Evolutionary conservation across 2,329 filamentous ascomycete species (phyloP).

Genomic region (Raffaelea arxii): DNA sequence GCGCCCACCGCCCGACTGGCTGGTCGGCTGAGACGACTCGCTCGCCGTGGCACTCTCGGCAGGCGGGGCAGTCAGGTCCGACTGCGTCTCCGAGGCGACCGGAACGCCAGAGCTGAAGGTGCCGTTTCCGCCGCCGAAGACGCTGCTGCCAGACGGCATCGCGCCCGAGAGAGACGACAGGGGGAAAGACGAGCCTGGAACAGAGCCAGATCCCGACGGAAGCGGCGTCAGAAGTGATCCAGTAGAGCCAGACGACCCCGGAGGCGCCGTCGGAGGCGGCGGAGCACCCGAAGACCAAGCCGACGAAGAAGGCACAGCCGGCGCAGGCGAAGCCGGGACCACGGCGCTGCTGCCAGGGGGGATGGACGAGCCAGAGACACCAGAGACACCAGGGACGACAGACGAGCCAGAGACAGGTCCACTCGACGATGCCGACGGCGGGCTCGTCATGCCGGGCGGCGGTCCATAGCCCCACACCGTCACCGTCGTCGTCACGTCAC

Average conservation of each 20-base stretch:
- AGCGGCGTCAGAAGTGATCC: neutral
- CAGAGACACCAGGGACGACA: neutral
- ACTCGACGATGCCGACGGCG: neutral
- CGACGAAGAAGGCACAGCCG: neutral
- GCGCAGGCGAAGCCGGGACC: no score
- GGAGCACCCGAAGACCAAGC: neutral
- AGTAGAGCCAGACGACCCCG: neutral
- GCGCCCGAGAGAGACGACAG: neutral
- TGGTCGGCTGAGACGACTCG: neutral
- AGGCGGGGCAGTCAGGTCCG: neutral
- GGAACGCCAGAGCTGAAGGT: neutral
- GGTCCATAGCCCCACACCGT: neutral
- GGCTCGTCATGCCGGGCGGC: neutral
- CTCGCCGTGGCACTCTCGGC: neutral
- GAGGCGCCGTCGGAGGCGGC: neutral
- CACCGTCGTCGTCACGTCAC: neutral
- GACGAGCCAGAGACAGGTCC: neutral
- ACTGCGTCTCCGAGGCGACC: neutral
- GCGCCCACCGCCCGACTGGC: neutral
- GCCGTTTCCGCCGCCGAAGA: no score
- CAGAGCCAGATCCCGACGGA: neutral
- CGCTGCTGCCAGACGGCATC: neutral
- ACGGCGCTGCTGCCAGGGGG: neutral
- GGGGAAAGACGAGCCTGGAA: neutral
- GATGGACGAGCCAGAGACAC: neutral